Evolutionary conservation across 768 basidiomycete species (phyloP), one percentile per base, ranked within the genome.

Genomic region (Mycena albidolilacea): DNA sequence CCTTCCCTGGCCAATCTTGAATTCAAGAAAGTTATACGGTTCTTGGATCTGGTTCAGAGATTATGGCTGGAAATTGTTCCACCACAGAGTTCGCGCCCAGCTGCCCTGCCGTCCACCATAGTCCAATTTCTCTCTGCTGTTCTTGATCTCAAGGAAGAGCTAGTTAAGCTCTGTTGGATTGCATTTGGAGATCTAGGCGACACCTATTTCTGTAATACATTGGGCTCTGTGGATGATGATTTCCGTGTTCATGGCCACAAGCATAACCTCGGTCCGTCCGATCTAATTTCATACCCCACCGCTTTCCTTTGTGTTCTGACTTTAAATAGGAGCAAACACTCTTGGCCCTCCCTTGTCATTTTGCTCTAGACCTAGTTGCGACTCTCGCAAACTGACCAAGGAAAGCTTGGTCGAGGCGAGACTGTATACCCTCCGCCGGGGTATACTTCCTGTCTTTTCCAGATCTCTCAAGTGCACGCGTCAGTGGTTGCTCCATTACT

Each of bases 391-490:
- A 2, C 57, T 30, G 1, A 65, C 35, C 21, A 30, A 35, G 23
- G 37, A 52, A 21, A 39, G 23, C 8, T n/a, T 46, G 8, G 41
- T 55, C 3, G 70, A 60, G n/a, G 69, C 62, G 0, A 9, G 70
- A 19, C 10, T 71, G 5, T 71, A 50, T 52, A 71, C 70, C 17
- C 57, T 71, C 8, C 43, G 46, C 14, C 70, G 70, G 0, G 70
- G 70, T 0, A 48, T 71, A 5, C 44, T 71, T 2, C 70, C 70
- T 11, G 58, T 71, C 4, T 64, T 71, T 44, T 71, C 63, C n/a
- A 37, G 60, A 35, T 71, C 70, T 38, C 48, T 65, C 3, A 60
- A 65, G 58, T 23, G 23, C 23, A 23, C 23, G 23, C 23, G 2
- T 23, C 23, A 23, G 23, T n/a, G n/a, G n/a, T 23, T 23, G 23